These are phyloP conservation scores for Polysphondylium violaceum DNA, from an alignment of 78 protist species.

Conservation along the genomic window DNA sequence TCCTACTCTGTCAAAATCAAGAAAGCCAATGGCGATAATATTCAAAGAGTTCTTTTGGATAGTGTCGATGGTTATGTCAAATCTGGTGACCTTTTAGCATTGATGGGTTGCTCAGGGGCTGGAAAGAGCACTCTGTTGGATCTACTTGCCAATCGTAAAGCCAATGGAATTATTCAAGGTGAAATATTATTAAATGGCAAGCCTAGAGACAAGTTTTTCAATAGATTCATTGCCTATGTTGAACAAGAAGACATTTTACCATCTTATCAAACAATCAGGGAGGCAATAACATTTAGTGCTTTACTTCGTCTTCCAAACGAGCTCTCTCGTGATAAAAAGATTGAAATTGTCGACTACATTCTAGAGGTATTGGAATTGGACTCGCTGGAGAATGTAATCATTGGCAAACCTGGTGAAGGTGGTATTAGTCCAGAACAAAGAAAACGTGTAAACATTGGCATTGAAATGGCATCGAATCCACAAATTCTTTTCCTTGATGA, in stretches of 20 bases:
- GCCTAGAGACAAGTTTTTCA: conserved; percentile 42
- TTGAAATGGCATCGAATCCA: conserved; percentile 60
- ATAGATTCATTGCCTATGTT: conserved; percentile 70
- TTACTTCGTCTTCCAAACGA: conserved; percentile 29
- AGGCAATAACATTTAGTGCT: conserved; percentile 71
- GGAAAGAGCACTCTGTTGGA: conserved; percentile 89
- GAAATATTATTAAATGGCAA: conserved; percentile 66
- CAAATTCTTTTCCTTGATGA: conserved; percentile 63
- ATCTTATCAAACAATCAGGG: conserved; percentile 39
- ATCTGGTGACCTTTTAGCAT: conserved; percentile 74
- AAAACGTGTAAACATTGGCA: conserved; percentile 60
- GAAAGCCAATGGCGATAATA: neutral
- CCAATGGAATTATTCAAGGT: conserved; percentile 36
- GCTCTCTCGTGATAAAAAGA: neutral
- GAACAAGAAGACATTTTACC: conserved; percentile 64
- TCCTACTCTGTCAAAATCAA: conserved; percentile 15
- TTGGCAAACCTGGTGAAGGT: conserved; percentile 36
- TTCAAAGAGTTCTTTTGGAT: conserved; percentile 22
- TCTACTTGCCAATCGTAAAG: conserved; percentile 74
- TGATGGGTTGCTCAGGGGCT: conserved; percentile 88
- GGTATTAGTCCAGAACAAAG: conserved; percentile 68
- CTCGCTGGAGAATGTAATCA: neutral
- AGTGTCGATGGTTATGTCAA: conserved; percentile 56
- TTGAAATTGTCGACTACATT: conserved; percentile 21
- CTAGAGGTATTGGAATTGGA: conserved; percentile 43